Base-by-base conservation (phyloP, 1,284 basidiomycete genomes). In the Ceratobasidium sp. region DNA sequence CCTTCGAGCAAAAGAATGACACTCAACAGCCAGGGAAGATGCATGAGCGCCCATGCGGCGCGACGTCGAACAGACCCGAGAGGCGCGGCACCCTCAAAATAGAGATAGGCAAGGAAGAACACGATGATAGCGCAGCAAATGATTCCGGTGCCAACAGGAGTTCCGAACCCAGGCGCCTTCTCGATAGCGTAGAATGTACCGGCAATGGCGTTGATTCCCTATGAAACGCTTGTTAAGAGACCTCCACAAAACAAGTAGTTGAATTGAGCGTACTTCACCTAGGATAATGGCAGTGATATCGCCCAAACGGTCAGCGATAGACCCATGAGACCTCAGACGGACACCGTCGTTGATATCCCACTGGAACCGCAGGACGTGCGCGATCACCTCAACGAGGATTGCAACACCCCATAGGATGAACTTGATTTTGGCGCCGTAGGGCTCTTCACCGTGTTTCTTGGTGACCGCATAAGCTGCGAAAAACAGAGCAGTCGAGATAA, bases 341-440 rank as follows among this genome's bases (percentile, higher is more conserved):
- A 58, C 41, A 6, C 43, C 46, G 6, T 57, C 32, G 4, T 21
- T 44, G 26, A 72, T 50, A n/a, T 61, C 57, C 58, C 44, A 18
- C 9, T 72, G 69, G 30, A 72, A 47, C 23, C 69, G 32, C 3
- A 61, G 23, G 2, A 58, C 35, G 32, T 58, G 55, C 18, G 55
- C 55, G 2, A 58, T 30, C 4, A 58, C 38, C n/a, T 58, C 55
- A 41, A 58, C 55, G 3, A 58, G 18, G 7, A 58, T 9, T 7
- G 30, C 55, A 13, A 41, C 28, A 38, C 55, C 55, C 14, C 55
- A 32, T 7, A 6, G n/a, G 18, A 41, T 26, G 18, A 38, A 58
- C 35, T 58, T 58, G 35, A 58, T 13, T 38, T 58, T 58, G 2
- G 55, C 55, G 16, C 55, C 55, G 35, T 58, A 18, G 4, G 55